phyloP scores from a whole-genome alignment of 208 protist species.

The Crithidia sp. region DNA sequence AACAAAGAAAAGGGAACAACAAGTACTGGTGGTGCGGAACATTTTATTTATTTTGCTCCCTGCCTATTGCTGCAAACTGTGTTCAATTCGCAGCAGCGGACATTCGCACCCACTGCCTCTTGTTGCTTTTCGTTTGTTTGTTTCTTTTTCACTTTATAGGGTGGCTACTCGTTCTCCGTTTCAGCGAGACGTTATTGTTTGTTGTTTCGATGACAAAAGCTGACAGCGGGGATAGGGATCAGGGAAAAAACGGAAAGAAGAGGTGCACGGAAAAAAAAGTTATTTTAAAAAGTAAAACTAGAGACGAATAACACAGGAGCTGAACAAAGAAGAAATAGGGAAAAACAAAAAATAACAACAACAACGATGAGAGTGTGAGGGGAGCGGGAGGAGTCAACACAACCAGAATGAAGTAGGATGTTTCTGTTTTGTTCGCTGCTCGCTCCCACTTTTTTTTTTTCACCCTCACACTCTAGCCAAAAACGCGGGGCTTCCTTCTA shows the following conservation, averaged over 20 bases:
- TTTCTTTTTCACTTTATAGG: background rate
- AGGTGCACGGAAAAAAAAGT: background rate
- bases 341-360: background rate
- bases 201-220: too few relatives aligned
- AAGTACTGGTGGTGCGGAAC: background rate
- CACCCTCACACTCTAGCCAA: background rate
- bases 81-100: too few relatives aligned
- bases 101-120: too few relatives aligned
- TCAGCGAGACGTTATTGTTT: too few relatives aligned
- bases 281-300: background rate
- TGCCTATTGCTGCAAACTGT: background rate
- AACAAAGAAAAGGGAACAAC: background rate
- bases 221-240: background rate
- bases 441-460: background rate
- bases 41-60: background rate
- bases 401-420: conserved; percentile 17
- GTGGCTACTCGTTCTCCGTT: too few relatives aligned
- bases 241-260: conserved; percentile 10
- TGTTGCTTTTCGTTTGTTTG: background rate
- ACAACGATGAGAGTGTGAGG: background rate
- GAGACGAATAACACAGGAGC: background rate
- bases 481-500: conserved; percentile 5
- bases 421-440: conserved; percentile 9
- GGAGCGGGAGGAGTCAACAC: background rate
- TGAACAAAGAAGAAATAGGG: background rate